Percentiles rank a stretch among this genome's conserved stretches.
phyloP scores from a whole-genome alignment of 257 asterid genomes.

The Petunia secreta region DNA sequence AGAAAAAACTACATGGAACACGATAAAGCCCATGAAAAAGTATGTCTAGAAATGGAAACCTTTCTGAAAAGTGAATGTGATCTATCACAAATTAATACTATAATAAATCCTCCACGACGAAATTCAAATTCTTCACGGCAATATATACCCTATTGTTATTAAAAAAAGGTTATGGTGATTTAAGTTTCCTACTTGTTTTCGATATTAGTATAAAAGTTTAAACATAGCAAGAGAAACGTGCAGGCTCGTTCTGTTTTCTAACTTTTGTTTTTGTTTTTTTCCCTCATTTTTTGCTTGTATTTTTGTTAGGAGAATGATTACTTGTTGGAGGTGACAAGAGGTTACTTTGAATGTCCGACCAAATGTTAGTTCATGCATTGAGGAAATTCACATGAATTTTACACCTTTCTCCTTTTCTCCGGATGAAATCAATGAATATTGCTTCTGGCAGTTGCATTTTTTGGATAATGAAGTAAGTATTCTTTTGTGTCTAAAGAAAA shows the following conservation, averaged over 20 bases:
- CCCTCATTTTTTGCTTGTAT: background rate
- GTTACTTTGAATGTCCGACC: background rate
- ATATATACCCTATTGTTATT: too few species aligned
- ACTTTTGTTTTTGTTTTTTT: background rate
- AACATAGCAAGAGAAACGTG: conserved; percentile 18
- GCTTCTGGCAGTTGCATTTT: background rate
- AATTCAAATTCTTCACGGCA: too few species aligned
- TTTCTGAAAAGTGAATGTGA: background rate
- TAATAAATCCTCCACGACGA: too few species aligned
- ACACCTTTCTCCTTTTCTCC: too few species aligned
- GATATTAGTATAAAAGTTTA: background rate
- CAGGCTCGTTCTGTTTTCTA: background rate
- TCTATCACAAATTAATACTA: background rate
- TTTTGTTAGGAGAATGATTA: background rate
- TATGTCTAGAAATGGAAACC: background rate
- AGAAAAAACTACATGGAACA: background rate
- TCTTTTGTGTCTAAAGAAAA: conserved; percentile 1
- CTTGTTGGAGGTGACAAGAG: background rate
- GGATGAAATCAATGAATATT: too few species aligned
- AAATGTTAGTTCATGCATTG: background rate
- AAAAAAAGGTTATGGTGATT: background rate
- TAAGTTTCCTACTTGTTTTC: background rate
- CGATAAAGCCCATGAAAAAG: background rate
- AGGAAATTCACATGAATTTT: conserved; percentile 6
- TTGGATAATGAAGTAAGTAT: background rate